Conservation (phyloP, 192 early-diverging fungal genomes). For the Entomortierella beljakovae region DNA sequence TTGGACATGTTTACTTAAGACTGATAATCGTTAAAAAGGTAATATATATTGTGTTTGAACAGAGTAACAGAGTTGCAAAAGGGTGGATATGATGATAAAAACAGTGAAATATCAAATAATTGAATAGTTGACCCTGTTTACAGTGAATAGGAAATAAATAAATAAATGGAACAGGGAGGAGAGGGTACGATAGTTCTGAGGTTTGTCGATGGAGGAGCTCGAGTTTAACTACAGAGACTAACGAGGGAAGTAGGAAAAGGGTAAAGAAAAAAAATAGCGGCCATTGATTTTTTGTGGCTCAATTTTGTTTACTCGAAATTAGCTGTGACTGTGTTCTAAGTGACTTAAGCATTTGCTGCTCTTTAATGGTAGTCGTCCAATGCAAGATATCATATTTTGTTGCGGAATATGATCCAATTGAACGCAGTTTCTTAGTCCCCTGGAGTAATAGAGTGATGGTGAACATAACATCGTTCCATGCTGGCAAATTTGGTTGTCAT, state of each 20-base stretch:
- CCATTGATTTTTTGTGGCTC: too few relatives aligned
- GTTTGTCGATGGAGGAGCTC: conserved; percentile 22
- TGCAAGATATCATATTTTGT: too few relatives aligned
- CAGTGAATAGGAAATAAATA: neutral
- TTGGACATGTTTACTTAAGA: conserved; percentile 33
- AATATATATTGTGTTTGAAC: neutral
- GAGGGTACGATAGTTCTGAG: conserved; percentile 5
- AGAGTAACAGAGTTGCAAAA: neutral
- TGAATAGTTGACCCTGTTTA: neutral
- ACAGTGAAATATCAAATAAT: neutral
- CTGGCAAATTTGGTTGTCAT: too few relatives aligned
- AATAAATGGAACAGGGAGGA: conserved; percentile 3
- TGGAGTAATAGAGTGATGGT: too few relatives aligned
- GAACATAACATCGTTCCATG: too few relatives aligned
- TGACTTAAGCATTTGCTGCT: too few relatives aligned
- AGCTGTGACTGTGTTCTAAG: too few relatives aligned
- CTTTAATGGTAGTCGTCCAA: too few relatives aligned
- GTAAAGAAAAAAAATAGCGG: conserved; percentile 6
- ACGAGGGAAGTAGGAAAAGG: conserved; percentile 7
- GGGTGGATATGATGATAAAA: conserved; percentile 5
- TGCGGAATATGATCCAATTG: too few relatives aligned
- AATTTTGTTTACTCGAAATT: too few relatives aligned
- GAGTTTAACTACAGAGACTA: conserved; percentile 21
- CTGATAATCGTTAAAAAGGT: neutral
- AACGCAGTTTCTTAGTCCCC: too few relatives aligned